A percentile compares a stretch with the other conserved stretches of the same genome.
These are phyloP conservation scores for Circinella minor DNA, from an alignment of 371 early-diverging fungal genomes.

Conservation along the genomic window DNA sequence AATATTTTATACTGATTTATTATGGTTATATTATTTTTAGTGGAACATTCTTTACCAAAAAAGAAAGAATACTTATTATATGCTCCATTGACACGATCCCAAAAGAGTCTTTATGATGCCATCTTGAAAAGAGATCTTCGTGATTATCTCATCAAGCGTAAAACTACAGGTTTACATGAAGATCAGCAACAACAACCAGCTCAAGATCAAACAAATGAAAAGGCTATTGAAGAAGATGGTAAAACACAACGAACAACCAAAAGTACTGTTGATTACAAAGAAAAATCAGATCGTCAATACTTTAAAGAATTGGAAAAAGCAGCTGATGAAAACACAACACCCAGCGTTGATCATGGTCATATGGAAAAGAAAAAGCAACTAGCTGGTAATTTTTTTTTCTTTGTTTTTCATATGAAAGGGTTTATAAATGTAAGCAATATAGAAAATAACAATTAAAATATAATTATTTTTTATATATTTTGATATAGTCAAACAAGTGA, in stretches of 20 bases:
- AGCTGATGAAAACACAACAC: slow-evolving; percentile 26
- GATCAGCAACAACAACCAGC: slow-evolving; percentile 25
- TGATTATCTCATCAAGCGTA: slow-evolving; percentile 69
- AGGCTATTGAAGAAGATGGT: slow-evolving; percentile 7
- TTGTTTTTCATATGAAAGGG: neutral
- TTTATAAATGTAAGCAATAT: neutral
- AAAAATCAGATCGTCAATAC: slow-evolving; percentile 44
- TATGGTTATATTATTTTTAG: slow-evolving; percentile 40
- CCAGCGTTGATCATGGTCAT: neutral
- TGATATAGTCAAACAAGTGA: slow-evolving; percentile 49
- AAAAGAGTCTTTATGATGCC: slow-evolving; percentile 87
- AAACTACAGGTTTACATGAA: slow-evolving; percentile 23
- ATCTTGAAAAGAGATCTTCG: slow-evolving; percentile 74
- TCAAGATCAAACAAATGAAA: slow-evolving; percentile 30
- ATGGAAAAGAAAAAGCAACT: slow-evolving; percentile 23
- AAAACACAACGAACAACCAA: slow-evolving; percentile 27
- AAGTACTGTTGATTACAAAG: slow-evolving; percentile 44
- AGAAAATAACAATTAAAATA: neutral
- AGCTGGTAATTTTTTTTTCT: slow-evolving; percentile 16
- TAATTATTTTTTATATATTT: too few relatives aligned
- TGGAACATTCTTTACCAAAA: slow-evolving; percentile 85
- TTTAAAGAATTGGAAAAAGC: slow-evolving; percentile 56
- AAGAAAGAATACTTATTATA: slow-evolving; percentile 91
- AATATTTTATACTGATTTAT: too few relatives aligned
- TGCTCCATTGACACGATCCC: slow-evolving; percentile 81